Evolutionary conservation across 305 asterid species (phyloP).

Genomic region (Fraxinus floribunda): DNA sequence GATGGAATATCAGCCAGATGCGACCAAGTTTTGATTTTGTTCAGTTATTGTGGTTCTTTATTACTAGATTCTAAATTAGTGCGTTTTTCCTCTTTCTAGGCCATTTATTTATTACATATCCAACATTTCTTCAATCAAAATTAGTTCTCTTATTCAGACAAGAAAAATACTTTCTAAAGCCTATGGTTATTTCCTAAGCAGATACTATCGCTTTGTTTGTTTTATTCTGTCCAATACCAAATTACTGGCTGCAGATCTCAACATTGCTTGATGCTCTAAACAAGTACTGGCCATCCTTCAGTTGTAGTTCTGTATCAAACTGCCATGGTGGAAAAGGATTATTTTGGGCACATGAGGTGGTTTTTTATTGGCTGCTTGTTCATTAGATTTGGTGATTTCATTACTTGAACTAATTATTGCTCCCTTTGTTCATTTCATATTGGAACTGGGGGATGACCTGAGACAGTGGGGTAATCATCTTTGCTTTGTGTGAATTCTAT

Average conservation of each 20-base stretch:
- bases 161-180: neutral
- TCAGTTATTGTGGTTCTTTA: neutral
- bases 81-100: neutral
- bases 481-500: constrained; percentile 22
- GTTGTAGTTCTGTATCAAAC: constrained; percentile 55
- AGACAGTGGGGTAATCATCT: constrained; percentile 86
- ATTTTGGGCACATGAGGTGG: constrained; percentile 96
- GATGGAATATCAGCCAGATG: constrained; percentile 10
- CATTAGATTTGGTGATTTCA: constrained; percentile 18
- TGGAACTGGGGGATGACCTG: constrained; percentile 39
- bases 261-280: constrained; percentile 51
- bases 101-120: neutral
- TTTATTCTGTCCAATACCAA: neutral
- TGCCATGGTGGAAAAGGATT: constrained; percentile 76
- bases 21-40: neutral
- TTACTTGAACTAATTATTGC: constrained; percentile 43
- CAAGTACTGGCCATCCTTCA: constrained; percentile 82
- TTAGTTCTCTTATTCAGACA: neutral
- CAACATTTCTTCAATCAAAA: neutral
- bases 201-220: neutral
- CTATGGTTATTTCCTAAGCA: neutral
- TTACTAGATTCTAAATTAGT: neutral
- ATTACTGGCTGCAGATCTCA: constrained; percentile 48
- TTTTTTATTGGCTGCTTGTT: constrained; percentile 18
- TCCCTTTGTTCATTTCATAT: constrained; percentile 44